phyloP scores from a whole-genome alignment of 441 rosid genomes.

The Adansonia gregorii region DNA sequence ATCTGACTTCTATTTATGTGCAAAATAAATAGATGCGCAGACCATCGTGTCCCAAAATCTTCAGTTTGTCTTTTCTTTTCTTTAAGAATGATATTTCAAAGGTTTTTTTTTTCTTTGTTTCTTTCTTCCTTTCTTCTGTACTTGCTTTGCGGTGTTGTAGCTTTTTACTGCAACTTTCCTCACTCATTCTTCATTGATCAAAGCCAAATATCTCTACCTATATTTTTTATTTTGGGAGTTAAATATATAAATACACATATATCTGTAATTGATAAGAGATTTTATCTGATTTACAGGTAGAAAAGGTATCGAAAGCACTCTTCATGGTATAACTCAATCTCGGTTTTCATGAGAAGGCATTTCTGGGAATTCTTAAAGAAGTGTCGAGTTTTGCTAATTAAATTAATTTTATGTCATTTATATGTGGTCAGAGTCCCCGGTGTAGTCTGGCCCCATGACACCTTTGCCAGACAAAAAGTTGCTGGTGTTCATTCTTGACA shows the following conservation, averaged over 20 bases:
- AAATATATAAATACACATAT: neutral
- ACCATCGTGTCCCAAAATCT: neutral
- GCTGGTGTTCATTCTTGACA: slow-evolving; percentile 82
- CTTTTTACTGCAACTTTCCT: slow-evolving; percentile 44
- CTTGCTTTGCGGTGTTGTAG: slow-evolving; percentile 32
- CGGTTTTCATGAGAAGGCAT: slow-evolving; percentile 42
- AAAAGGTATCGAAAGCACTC: slow-evolving; percentile 66
- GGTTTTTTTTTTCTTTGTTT: slow-evolving; percentile 14
- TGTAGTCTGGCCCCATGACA: slow-evolving; percentile 72
- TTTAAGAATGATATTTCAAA: slow-evolving; percentile 30
- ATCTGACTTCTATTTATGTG: neutral
- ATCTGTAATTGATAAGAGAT: slow-evolving; percentile 26
- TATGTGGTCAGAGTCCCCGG: slow-evolving; percentile 65
- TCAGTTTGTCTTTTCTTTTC: slow-evolving; percentile 63
- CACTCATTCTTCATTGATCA: slow-evolving; percentile 33
- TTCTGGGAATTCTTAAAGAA: slow-evolving; percentile 35
- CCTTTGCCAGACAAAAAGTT: slow-evolving; percentile 95
- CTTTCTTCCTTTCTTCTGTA: slow-evolving; percentile 26
- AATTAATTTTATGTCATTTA: slow-evolving; percentile 35
- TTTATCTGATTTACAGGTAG: slow-evolving; percentile 60
- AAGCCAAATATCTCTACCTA: slow-evolving; percentile 24
- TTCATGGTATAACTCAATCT: slow-evolving; percentile 55
- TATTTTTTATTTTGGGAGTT: slow-evolving; percentile 21
- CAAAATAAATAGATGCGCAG: neutral
- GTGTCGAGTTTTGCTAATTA: slow-evolving; percentile 29